Base-by-base conservation (phyloP, 1,139 yeast genomes). In the Chernovozyma sophiae-reginae region DNA sequence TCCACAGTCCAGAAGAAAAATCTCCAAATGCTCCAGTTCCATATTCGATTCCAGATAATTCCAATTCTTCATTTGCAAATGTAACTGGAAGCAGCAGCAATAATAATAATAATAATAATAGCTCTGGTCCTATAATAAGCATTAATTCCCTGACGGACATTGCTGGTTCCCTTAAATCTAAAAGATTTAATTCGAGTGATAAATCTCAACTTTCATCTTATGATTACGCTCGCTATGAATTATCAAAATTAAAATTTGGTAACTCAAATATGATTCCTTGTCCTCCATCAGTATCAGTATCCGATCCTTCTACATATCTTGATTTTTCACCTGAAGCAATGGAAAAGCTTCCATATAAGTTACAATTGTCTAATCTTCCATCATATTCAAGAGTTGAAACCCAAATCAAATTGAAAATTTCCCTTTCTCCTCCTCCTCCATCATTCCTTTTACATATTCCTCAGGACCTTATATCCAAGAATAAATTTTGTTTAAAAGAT, bases 321-420 rank as follows among this genome's bases (percentile, higher is more conserved):
- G 74, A 68, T 44, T 65, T 69, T 41, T 62, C 70, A 1, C 54
- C 57, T 1, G 57, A 56, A 25, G 43, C 60, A n/a, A 54, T 67
- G 62, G 55, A 61, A 11, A 52, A 58, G 11, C 63, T 83, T 41
- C 87, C 87, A 3, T 84, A 78, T 58, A 64, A 71, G 37, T 52
- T 90, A 41, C 60, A 63, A 23, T 64, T 89, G 1, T 62, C 71
- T 11, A 83, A 80, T 38, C 63, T 90, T 35, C 97, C 97, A 1
- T 61, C 74, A 10, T 79, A 79, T 48, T 86, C 96, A 8, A 75
- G 98, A 46, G 97, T 92, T 4, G 98, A 92, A 60, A 92, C 97
- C 16, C 97, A 92, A 62, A 86, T 90, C 55, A 90, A 87, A 56
- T 66, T 92, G 40, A 72, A 76, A 35, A 62, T 92, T 23, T 60